Evolutionary conservation across 176 grass and related monocot species (phyloP).

Genomic region (Aegilops tauschii): DNA sequence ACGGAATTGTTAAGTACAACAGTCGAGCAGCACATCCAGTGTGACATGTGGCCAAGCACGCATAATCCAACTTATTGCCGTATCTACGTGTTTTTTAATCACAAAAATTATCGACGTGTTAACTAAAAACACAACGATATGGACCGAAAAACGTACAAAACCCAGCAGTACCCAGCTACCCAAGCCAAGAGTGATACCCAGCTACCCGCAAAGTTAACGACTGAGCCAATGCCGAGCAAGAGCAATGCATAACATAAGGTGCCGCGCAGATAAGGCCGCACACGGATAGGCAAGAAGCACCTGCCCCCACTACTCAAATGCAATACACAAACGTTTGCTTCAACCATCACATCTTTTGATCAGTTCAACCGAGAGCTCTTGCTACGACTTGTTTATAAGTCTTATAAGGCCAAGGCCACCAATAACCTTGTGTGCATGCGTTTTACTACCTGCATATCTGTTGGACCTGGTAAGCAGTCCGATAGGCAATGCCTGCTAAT

Average conservation of each 20-base stretch:
- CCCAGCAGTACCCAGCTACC: background rate
- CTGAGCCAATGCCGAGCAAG: conserved; percentile 10
- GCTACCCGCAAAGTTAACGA: conserved; percentile 14
- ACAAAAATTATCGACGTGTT: background rate
- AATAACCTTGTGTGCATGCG: background rate
- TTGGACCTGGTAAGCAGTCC: conserved; percentile 27
- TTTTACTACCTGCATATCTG: conserved; percentile 2
- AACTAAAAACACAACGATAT: background rate
- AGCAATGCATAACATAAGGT: background rate
- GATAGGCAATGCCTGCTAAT: background rate
- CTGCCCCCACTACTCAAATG: background rate
- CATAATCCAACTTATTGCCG: conserved; percentile 11
- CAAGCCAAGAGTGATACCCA: conserved; percentile 3
- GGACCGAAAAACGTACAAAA: background rate
- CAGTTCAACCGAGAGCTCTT: conserved; percentile 32
- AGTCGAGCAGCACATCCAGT: background rate
- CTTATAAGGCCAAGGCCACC: conserved; percentile 3
- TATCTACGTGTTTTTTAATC: background rate
- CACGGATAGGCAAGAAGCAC: background rate
- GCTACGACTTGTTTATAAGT: conserved; percentile 4
- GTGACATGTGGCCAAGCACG: conserved; percentile 5
- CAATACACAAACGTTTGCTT: background rate
- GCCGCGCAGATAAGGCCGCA: background rate
- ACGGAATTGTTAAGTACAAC: background rate
- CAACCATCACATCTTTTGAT: conserved; percentile 23